A percentile compares a stretch with the other conserved stretches of the same genome.
phyloP scores from a whole-genome alignment of 768 basidiomycete species.

The Coprinopsis cinerea region DNA sequence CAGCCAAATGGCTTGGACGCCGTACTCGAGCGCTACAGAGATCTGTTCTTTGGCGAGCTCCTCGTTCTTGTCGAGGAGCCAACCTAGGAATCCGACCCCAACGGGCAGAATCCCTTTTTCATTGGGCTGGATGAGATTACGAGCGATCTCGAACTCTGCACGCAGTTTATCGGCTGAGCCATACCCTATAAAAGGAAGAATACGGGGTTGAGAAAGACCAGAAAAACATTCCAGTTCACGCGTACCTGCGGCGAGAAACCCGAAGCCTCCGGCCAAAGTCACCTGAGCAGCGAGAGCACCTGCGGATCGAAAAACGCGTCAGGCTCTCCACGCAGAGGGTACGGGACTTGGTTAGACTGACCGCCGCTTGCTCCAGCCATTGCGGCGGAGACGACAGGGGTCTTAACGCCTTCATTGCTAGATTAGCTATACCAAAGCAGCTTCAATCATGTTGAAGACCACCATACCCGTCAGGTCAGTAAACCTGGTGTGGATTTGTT shows the following conservation, averaged over 20 bases:
- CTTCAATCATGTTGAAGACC: background rate
- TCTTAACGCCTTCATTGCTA: slow-evolving; percentile 37
- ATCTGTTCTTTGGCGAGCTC: slow-evolving; percentile 37
- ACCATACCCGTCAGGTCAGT: slow-evolving; percentile 1
- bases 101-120: slow-evolving; percentile 41
- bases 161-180: slow-evolving; percentile 36
- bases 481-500: background rate
- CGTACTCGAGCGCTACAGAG: slow-evolving; percentile 43
- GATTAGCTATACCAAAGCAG: background rate
- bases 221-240: background rate
- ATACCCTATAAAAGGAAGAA: slow-evolving; percentile 34
- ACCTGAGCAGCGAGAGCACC: slow-evolving; percentile 55
- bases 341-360: slow-evolving; percentile 11
- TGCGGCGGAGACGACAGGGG: slow-evolving; percentile 58
- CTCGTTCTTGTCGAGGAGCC: slow-evolving; percentile 54
- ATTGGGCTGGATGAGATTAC: slow-evolving; percentile 31
- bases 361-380: slow-evolving; percentile 73
- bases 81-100: slow-evolving; percentile 72
- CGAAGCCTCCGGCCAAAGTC: slow-evolving; percentile 66
- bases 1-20: slow-evolving; percentile 68
- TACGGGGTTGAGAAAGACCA: slow-evolving; percentile 5
- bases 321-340: slow-evolving; percentile 4
- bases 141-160: slow-evolving; percentile 50
- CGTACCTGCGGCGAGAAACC: slow-evolving; percentile 63
- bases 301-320: slow-evolving; percentile 14